Evolutionary conservation across 805 yeast genomes (phyloP), one percentile per base, ranked within the genome.

Genomic region (Monosporozyma unispora): DNA sequence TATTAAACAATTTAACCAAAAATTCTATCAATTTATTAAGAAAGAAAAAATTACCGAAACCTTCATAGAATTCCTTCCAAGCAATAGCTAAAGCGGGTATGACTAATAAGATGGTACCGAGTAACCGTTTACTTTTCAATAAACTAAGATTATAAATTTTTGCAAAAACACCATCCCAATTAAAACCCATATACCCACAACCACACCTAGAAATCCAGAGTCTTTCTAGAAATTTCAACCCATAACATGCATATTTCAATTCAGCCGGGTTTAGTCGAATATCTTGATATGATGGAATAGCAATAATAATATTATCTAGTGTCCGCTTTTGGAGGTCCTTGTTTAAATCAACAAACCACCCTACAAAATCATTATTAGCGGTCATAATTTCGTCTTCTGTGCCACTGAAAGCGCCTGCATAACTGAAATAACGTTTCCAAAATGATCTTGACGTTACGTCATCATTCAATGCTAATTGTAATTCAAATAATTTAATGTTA

Each of bases 361-460:
- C 49, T 2, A 73, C 52, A 48, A 78, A 75, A 2, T 67, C 46
- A 21, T 63, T 64, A 18, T 79, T 64, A 0, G 82, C 69, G 9
- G 66, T 56, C 28, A 71, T 70, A 1, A 80, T 69, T 14, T 76
- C 69, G 0, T 61, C 51, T 48, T 74, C 76, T 7, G 76, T 70
- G 0, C 82, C 78, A 21, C 78, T 74, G 38, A 70, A 54, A 0
- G 86, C 81, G 5, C 87, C 91, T 9, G 74, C 74, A 5, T 79
- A 73, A 53, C 77, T 73, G 0, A 70, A 58, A 45, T 72, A 69
- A 0, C 88, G 88, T 55, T 65, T 72, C 82, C 82, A 78, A 51
- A 83, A 77, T 48, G 70, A 73, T 2, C 55, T 45, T 1, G 57
- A 51, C 22, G 35, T 35, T 5, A 6, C 23, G 5, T 31, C 31